Conservation (phyloP, 2,329 filamentous ascomycete genomes). For the Ophiostoma perfectum region DNA sequence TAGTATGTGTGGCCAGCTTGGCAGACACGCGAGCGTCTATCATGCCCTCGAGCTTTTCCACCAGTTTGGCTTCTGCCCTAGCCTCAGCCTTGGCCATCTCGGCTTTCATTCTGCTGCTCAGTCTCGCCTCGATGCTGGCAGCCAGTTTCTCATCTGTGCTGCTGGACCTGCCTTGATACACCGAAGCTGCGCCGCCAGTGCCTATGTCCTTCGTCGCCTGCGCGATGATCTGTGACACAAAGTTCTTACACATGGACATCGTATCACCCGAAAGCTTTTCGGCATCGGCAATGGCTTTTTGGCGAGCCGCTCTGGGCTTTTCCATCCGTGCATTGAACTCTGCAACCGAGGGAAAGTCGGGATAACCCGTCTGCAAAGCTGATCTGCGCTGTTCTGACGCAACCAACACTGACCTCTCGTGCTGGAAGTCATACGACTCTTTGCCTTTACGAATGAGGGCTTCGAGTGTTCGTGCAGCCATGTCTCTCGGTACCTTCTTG, state of each 20-base stretch:
- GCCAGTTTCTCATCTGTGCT: neutral
- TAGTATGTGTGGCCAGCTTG: neutral
- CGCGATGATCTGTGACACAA: constrained; percentile 6
- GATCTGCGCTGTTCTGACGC: constrained; percentile 15
- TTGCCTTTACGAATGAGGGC: neutral
- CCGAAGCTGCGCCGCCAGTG: neutral
- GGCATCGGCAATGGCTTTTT: neutral
- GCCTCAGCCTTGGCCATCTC: neutral
- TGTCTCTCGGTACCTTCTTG: neutral
- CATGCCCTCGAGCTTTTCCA: neutral
- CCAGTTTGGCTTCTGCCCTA: neutral
- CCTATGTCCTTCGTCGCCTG: neutral
- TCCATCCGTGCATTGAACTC: constrained; percentile 10
- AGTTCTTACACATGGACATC: neutral
- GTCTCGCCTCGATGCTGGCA: neutral
- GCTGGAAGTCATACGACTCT: neutral
- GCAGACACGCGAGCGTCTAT: neutral
- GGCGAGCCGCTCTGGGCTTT: neutral
- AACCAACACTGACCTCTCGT: neutral
- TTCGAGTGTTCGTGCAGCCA: neutral
- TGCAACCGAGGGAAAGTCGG: constrained; percentile 23
- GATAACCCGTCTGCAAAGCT: constrained; percentile 5
- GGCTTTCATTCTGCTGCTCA: neutral
- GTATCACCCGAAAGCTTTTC: neutral
- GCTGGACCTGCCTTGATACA: neutral